phyloP scores from a whole-genome alignment of 371 early-diverging fungal genomes.

The Apophysomyces elegans region DNA sequence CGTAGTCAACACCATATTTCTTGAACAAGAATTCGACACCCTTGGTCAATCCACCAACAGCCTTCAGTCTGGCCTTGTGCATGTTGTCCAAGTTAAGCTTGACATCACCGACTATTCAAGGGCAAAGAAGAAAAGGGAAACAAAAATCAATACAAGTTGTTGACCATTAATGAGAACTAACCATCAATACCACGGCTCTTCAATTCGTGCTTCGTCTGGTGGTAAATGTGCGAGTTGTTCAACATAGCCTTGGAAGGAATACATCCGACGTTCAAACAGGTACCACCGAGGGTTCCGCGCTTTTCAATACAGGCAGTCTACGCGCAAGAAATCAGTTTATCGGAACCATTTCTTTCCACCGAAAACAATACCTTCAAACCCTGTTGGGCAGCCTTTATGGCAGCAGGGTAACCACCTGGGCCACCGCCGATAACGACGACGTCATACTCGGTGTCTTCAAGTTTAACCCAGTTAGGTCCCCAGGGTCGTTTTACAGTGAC shows the following conservation, averaged over 20 bases:
- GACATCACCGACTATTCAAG: conserved; percentile 70
- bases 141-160: background rate
- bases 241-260: conserved; percentile 98
- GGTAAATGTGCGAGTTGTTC: conserved; percentile 97
- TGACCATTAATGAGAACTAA: conserved; percentile 20
- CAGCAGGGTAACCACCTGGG: conserved; percentile 98
- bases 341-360: background rate
- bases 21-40: conserved; percentile 96
- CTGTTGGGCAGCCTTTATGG: conserved; percentile 98
- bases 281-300: conserved; percentile 96
- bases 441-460: conserved; percentile 70
- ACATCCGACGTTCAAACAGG: conserved; percentile 98
- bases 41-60: conserved; percentile 87
- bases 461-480: background rate
- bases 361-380: conserved; percentile 83
- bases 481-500: background rate
- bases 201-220: conserved; percentile 91
- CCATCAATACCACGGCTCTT: conserved; percentile 93
- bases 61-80: conserved; percentile 91
- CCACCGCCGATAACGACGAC: conserved; percentile 94
- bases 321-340: background rate
- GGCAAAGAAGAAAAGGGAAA: too few species aligned
- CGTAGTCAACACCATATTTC: conserved; percentile 94
- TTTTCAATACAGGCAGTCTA: conserved; percentile 97
- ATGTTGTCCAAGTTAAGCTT: conserved; percentile 85